Evolutionary conservation across 1,284 basidiomycete species (phyloP), one percentile per base, ranked within the genome.

Genomic region (Vanrija humicola): DNA sequence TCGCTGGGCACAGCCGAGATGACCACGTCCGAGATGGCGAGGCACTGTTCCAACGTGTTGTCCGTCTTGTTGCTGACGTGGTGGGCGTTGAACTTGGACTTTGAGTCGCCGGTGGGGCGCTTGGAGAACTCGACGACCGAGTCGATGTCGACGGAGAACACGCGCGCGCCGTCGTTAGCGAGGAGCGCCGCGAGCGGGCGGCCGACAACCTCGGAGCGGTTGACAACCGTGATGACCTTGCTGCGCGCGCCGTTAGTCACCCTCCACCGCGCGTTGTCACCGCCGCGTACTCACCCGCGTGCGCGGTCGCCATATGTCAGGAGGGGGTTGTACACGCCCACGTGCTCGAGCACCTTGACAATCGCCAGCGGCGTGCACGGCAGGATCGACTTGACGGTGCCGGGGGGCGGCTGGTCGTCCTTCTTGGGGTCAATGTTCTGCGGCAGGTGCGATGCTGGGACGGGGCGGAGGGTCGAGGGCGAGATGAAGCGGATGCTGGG

Each of bases 321-420:
- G 54, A 96, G 82, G 63, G 78, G 85, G 77, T 97, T 97, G 80
- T 98, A 98, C 15, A 97, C 90, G 14, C 92, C 89, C 44, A 89
- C 81, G 58, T 87, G 82, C 73, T 98, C 95, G 28, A 98, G 81
- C 60, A 86, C 90, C 78, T 98, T 98, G 63, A 95, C 94, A 70
- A 98, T 89, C 2, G 92, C 95, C 23, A 98, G 83, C 0, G 95
- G 94, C 2, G 95, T 98, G 76, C 95, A 98, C 0, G 95, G 95
- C 38, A 98, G 83, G 70, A 98, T 93, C 15, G 90, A 65, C 60
- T 75, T 75, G 61, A 71, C 67, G 18, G 73, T 71, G 34, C 73
- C 73, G 0, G 84, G 75, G 2, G 92, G 90, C 3, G 88, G 86
- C 19, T 81, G 75, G 58, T 88, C 87, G 29, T 72, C 64, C 50